Conservation (phyloP, 352 stramenopile species). For the Globisporangium abappressorium region DNA sequence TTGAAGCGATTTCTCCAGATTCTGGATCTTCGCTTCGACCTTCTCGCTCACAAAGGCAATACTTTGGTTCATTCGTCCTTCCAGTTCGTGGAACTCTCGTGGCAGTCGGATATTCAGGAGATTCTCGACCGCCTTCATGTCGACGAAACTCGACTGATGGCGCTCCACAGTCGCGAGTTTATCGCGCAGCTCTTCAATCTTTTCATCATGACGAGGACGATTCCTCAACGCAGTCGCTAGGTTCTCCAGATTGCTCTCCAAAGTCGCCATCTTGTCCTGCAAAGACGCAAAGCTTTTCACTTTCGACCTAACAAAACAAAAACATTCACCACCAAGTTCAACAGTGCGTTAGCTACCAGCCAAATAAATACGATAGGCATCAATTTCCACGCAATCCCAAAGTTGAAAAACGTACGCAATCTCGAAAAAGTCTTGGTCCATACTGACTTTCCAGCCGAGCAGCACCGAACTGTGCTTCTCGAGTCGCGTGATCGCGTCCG, state of each 20-base stretch:
- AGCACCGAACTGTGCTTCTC: constrained; percentile 71
- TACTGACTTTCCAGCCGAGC: constrained; percentile 55
- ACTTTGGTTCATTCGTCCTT: constrained; percentile 56
- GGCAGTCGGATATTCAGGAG: constrained; percentile 59
- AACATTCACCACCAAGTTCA: not conserved
- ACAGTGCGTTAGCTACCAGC: not conserved
- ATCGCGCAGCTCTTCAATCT: constrained; percentile 54
- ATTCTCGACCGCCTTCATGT: constrained; percentile 69
- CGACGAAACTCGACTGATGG: constrained; percentile 44
- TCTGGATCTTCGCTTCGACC: constrained; percentile 61
- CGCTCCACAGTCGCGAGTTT: constrained; percentile 50
- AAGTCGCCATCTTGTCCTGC: constrained; percentile 48
- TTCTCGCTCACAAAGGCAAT: constrained; percentile 62
- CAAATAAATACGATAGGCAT: not conserved
- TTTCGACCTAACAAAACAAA: constrained; percentile 26
- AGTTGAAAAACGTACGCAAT: constrained; percentile 25
- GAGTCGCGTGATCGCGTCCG: constrained; percentile 58
- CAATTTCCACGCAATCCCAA: not conserved
- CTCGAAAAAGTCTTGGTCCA: constrained; percentile 64
- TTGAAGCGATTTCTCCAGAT: constrained; percentile 45
- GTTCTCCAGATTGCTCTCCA: constrained; percentile 62
- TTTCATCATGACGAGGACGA: constrained; percentile 50
- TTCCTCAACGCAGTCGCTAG: constrained; percentile 39
- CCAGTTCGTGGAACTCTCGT: constrained; percentile 71
- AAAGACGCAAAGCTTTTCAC: constrained; percentile 48